These are phyloP conservation scores for Carex myosuroides DNA, from an alignment of 176 grass and related monocot genomes.

Conservation along the genomic window DNA sequence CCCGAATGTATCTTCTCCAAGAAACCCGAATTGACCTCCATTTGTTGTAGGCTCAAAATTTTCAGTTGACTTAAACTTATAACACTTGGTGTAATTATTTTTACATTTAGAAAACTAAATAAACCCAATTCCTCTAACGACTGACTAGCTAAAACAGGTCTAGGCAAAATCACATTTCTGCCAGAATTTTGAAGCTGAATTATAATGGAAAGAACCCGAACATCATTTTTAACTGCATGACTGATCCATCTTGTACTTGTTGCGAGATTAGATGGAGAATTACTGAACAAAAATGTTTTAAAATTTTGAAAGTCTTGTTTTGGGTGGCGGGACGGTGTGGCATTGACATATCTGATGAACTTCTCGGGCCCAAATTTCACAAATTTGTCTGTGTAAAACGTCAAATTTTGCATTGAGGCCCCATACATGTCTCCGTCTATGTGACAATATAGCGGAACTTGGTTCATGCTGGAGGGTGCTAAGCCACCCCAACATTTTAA, in stretches of 20 bases:
- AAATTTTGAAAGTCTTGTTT: slow-evolving; percentile 9
- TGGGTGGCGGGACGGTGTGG: background rate
- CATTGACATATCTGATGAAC: slow-evolving; percentile 5
- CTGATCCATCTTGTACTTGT: slow-evolving; percentile 18
- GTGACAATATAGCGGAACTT: background rate
- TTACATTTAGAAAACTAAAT: slow-evolving; percentile 10
- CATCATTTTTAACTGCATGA: slow-evolving; percentile 6
- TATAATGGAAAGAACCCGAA: background rate
- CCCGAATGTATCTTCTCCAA: slow-evolving; percentile 13
- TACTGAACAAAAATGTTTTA: slow-evolving; percentile 2
- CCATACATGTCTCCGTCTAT: slow-evolving; percentile 16
- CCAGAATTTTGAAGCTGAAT: slow-evolving; percentile 5
- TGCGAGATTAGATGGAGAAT: slow-evolving; percentile 11
- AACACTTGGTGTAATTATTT: slow-evolving; percentile 15
- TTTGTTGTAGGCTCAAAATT: background rate
- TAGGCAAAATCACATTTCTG: slow-evolving; percentile 22
- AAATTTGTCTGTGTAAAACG: slow-evolving; percentile 11
- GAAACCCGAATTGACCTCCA: background rate
- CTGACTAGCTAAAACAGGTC: background rate
- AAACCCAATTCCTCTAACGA: slow-evolving; percentile 5
- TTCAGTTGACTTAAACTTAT: background rate
- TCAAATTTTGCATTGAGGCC: slow-evolving; percentile 3
- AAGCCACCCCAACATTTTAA: no score
- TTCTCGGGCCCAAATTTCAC: background rate
- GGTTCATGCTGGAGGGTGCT: no score